Evolutionary conservation across 805 yeast genomes (phyloP), one percentile per base, ranked within the genome.

Genomic region (Wickerhamomyces chambardii): DNA sequence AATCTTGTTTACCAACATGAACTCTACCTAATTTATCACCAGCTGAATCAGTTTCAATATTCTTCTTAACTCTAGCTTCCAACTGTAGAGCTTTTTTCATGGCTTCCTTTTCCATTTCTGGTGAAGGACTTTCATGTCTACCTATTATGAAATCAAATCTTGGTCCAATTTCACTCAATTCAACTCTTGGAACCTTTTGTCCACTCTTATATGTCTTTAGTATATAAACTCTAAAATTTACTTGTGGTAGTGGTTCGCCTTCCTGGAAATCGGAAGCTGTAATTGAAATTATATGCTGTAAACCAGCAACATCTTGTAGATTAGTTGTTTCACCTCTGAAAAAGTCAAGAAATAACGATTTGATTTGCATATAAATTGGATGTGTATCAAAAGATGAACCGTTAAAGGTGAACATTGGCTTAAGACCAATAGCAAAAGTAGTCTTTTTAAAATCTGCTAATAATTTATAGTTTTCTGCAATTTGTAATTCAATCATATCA

Each of bases 1-100:
- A 68, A 58, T 92, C 97, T 68, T 92, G 98, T 59, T 79, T 79
- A 63, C 96, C 97, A 61, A 92, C 83, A 58, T 92, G 98, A 51
- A 92, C 78, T 64, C 90, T 84, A 50, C 97, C 98, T 42, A 92
- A 72, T 75, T 90, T 86, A 60, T 92, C 98, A 64, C 98, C 98
- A 84, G 92, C 73, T 37, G 68, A 51, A 58, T 92, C 97, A 31
- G 79, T 74, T 43, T 80, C 80, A 36, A 92, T 78, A 55, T 92
- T 92, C 85, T 92, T 92, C 73, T 79, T 80, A 39, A 73, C 75
- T 68, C 74, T 85, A 35, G 85, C 74, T 53, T 79, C 84, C 49
- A 87, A 66, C 65, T 84, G 90, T 60, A 69, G 84, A 40, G 96
- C 87, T 54, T 68, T 74, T 65, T 72, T 74, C 64, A 70, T 51